Base-by-base conservation (phyloP, 176 grass and related monocot species). In the Carex kokanica region DNA sequence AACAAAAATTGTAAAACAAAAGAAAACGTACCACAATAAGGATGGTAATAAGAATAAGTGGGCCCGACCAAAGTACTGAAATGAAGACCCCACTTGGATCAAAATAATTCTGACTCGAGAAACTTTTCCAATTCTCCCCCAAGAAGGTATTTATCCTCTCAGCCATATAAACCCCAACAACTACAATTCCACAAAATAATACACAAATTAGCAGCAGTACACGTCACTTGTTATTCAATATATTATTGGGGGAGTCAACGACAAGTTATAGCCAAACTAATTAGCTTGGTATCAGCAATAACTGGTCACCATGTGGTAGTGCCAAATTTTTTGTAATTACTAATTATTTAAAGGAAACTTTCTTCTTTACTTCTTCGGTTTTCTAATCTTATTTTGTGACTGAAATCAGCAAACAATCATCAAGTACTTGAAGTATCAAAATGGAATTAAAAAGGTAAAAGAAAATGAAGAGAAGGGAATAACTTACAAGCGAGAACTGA, bases 61-160 rank as follows among this genome's bases (percentile, higher is more conserved):
- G 95, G 2, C 95, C 92, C 27, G 95, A 98, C 95, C 95, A 94
- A 70, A 98, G 20, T 0, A 93, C 92, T 52, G 95, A 98, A 80
- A 98, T 87, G 84, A 98, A 98, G 29, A 94, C 85, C 34, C 95
- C 89, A 81, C 93, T 88, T 31, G 87, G 88, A 79, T 98, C 95
- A 84, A 97, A 97, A 81, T 97, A 94, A 60, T 97, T 98, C 83
- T 98, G 95, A 72, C 84, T 88, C 43, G 92, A 88, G 80, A 98
- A 98, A 86, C 88, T 94, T 85, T 88, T 91, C 95, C 95, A 98
- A 80, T 90, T 84, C 83, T 87, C 65, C n/a, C 85, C 90, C 45
- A 93, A 71, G 67, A 94, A 91, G 16, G 77, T 54, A 60, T 98
- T 98, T 80, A 98, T 60, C 81, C 82, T 94, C 81, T 94, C 92